Conservation (phyloP, 169 alveolate species). For the Cryptosporidium viatorum region DNA sequence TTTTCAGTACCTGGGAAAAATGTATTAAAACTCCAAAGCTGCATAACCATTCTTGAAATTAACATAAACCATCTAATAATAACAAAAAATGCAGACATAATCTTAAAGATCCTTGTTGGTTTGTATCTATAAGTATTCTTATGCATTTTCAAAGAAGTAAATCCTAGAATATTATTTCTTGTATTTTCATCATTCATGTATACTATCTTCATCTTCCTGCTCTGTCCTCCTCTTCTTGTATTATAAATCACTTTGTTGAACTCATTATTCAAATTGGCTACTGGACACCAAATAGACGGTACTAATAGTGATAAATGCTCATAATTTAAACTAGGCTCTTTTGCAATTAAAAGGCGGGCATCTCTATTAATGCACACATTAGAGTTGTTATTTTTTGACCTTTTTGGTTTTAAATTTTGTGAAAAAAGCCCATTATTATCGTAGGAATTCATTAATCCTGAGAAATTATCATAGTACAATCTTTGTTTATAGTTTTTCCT, state of each 20-base stretch:
- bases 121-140: constrained; percentile 38
- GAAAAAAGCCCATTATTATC: constrained; percentile 5
- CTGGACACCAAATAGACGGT: constrained; percentile 16
- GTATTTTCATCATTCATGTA: not conserved
- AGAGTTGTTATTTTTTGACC: not conserved
- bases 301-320: constrained; percentile 7
- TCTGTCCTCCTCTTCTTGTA: constrained; percentile 3
- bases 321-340: not conserved
- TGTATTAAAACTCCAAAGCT: constrained; percentile 17
- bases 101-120: constrained; percentile 39
- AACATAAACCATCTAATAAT: constrained; percentile 53
- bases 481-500: not conserved
- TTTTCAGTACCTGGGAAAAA: not conserved
- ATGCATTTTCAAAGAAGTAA: constrained; percentile 10
- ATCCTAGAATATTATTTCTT: constrained; percentile 10
- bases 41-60: constrained; percentile 58
- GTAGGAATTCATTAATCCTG: not conserved
- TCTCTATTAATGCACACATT: constrained; percentile 47
- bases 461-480: not conserved
- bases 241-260: constrained; percentile 7
- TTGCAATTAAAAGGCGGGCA: constrained; percentile 11
- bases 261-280: constrained; percentile 14
- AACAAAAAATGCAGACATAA: constrained; percentile 35
- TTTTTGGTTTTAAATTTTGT: not conserved
- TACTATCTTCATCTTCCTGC: not conserved